phyloP scores from a whole-genome alignment of 2,329 filamentous ascomycete species.

The Zymoseptoria crescenta region DNA sequence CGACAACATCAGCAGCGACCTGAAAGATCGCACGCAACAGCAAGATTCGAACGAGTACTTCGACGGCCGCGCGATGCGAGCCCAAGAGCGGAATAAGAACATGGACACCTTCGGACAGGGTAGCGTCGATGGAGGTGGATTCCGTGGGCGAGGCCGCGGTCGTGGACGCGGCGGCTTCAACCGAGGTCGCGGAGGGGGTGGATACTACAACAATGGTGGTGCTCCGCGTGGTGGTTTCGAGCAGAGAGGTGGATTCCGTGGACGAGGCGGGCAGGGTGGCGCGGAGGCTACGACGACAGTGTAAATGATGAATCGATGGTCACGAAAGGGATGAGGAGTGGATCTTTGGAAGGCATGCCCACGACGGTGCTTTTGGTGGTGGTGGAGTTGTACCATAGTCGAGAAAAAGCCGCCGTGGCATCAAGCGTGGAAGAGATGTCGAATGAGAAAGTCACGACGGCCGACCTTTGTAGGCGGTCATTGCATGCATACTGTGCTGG shows the following conservation, averaged over 20 bases:
- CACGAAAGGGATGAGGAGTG: neutral
- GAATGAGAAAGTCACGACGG: neutral
- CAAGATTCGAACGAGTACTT: slow-evolving; percentile 48
- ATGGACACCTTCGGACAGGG: slow-evolving; percentile 97
- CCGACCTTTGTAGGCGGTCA: neutral
- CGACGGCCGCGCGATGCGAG: slow-evolving; percentile 81
- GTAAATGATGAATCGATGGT: neutral
- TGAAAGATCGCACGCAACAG: slow-evolving; percentile 66
- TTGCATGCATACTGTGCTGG: neutral
- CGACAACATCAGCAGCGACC: slow-evolving; percentile 94
- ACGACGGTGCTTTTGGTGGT: neutral
- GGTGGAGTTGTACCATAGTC: neutral
- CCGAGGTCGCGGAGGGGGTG: slow-evolving; percentile 33
- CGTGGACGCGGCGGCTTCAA: slow-evolving; percentile 64
- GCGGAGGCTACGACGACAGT: slow-evolving; percentile 5
- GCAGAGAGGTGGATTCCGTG: slow-evolving; percentile 8
- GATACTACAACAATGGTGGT: slow-evolving; percentile 1
- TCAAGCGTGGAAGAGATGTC: neutral
- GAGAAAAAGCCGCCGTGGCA: neutral
- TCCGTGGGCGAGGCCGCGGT: slow-evolving; percentile 68
- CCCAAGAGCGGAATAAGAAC: slow-evolving; percentile 89
- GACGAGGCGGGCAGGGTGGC: slow-evolving; percentile 13
- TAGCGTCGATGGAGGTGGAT: slow-evolving; percentile 69
- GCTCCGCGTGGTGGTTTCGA: slow-evolving; percentile 14
- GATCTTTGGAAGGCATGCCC: neutral